Conservation (phyloP, 768 basidiomycete genomes). For the Boletellus emodensis region DNA sequence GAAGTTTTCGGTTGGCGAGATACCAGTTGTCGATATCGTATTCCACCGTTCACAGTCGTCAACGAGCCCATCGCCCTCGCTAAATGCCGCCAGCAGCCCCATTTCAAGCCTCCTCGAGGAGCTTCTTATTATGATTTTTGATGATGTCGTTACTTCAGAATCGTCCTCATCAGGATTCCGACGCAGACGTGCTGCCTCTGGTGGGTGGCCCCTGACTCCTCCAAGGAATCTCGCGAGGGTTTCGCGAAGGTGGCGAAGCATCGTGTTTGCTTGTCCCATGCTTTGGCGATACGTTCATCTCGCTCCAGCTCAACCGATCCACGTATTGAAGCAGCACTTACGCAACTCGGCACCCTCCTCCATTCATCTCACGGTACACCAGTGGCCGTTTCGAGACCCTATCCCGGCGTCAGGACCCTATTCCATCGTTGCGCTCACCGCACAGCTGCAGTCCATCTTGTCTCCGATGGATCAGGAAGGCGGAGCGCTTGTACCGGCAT, state of each 20-base stretch:
- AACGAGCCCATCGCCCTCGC: background rate
- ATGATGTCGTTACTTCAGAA: slow-evolving; percentile 14
- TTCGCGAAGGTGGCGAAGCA: slow-evolving; percentile 13
- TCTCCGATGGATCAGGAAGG: slow-evolving; percentile 1
- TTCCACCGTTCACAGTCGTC: background rate
- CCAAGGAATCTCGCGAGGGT: slow-evolving; percentile 16
- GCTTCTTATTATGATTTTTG: slow-evolving; percentile 20
- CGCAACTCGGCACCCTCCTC: slow-evolving; percentile 9
- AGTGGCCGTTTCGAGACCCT: slow-evolving; percentile 19
- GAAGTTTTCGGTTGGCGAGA: background rate
- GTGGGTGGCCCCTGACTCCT: slow-evolving; percentile 1
- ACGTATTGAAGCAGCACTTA: slow-evolving; percentile 14
- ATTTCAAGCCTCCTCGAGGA: slow-evolving; percentile 15
- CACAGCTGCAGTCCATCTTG: slow-evolving; percentile 16
- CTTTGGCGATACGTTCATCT: slow-evolving; percentile 21
- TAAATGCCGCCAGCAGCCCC: background rate
- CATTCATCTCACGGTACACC: slow-evolving; percentile 15
- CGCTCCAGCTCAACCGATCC: slow-evolving; percentile 10
- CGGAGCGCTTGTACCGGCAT: slow-evolving; percentile 1
- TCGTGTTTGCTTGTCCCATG: slow-evolving; percentile 13
- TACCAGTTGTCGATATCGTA: background rate
- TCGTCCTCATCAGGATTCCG: background rate
- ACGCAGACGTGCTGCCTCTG: background rate
- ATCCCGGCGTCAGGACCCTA: slow-evolving; percentile 1
- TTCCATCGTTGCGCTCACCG: slow-evolving; percentile 13